Evolutionary conservation across 768 basidiomycete genomes (phyloP).

Genomic region (Tulasnella sp.): DNA sequence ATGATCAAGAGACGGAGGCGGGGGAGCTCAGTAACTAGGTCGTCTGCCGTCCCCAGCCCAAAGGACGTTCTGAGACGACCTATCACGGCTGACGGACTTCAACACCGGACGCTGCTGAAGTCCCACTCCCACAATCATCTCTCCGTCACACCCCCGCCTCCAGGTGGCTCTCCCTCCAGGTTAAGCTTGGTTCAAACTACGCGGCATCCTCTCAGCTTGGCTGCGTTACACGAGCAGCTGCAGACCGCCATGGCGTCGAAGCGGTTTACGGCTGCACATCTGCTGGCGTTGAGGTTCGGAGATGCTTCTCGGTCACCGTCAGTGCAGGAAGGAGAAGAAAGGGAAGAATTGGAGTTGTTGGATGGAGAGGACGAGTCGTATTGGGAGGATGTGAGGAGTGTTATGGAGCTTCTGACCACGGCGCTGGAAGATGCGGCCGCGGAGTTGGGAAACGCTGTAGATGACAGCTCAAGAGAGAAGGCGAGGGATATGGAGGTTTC

Average conservation of each 20-base stretch:
- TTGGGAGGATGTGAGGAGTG: slow-evolving; percentile 74
- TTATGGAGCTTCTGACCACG: slow-evolving; percentile 58
- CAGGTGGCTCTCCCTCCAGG: slow-evolving; percentile 34
- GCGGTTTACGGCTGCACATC: slow-evolving; percentile 67
- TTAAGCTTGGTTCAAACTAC: slow-evolving; percentile 50
- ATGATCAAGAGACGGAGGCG: background rate
- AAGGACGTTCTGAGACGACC: background rate
- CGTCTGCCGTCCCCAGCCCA: background rate
- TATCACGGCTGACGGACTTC: background rate
- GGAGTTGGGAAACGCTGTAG: slow-evolving; percentile 50
- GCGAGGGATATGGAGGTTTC: slow-evolving; percentile 32
- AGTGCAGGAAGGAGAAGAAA: slow-evolving; percentile 13
- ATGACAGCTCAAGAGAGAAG: slow-evolving; percentile 29
- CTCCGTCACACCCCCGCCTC: background rate
- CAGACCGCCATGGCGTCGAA: slow-evolving; percentile 60
- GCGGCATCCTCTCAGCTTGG: slow-evolving; percentile 57
- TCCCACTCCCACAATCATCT: slow-evolving; percentile 6
- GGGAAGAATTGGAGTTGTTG: slow-evolving; percentile 11
- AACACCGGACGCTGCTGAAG: background rate
- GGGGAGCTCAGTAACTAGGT: background rate
- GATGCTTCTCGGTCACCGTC: slow-evolving; percentile 16
- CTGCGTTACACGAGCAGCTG: slow-evolving; percentile 47
- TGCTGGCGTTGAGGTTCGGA: slow-evolving; percentile 65
- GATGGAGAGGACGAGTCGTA: slow-evolving; percentile 65
- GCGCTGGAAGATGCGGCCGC: slow-evolving; percentile 55